phyloP scores from a whole-genome alignment of 805 yeast genomes.

The Sugiyamaella floridensis region DNA sequence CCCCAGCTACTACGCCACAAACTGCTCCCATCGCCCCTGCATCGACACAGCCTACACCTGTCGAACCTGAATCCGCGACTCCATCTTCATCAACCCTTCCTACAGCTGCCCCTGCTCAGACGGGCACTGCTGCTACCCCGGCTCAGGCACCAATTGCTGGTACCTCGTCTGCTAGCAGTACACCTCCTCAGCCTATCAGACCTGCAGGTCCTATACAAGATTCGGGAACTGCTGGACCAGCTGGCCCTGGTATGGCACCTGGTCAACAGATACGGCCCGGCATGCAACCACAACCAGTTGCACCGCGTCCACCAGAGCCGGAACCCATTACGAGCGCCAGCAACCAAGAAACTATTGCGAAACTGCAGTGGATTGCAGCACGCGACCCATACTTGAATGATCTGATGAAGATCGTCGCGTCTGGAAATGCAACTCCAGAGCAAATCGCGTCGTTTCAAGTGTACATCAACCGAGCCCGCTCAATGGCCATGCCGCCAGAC shows the following conservation, averaged over 20 bases:
- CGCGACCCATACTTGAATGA: constrained; percentile 58
- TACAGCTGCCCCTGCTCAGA: no score
- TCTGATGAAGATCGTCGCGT: constrained; percentile 80
- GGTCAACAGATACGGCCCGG: constrained; percentile 13
- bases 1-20: no score
- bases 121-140: no score
- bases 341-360: constrained; percentile 75
- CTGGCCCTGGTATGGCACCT: neutral
- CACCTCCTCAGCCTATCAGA: neutral
- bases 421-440: constrained; percentile 64
- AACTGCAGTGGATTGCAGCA: constrained; percentile 76
- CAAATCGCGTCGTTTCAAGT: constrained; percentile 76
- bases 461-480: constrained; percentile 70
- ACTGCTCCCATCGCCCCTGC: no score
- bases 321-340: constrained; percentile 15
- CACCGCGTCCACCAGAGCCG: constrained; percentile 5
- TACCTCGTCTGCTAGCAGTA: no score
- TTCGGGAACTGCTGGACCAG: neutral
- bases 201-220: neutral
- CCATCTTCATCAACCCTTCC: no score
- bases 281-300: constrained; percentile 4
- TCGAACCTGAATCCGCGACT: no score
- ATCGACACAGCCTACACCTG: no score
- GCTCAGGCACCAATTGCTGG: no score
- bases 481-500: constrained; percentile 20